phyloP scores from a whole-genome alignment of 164 flowering plant species.

The Umbellularia californica region DNA sequence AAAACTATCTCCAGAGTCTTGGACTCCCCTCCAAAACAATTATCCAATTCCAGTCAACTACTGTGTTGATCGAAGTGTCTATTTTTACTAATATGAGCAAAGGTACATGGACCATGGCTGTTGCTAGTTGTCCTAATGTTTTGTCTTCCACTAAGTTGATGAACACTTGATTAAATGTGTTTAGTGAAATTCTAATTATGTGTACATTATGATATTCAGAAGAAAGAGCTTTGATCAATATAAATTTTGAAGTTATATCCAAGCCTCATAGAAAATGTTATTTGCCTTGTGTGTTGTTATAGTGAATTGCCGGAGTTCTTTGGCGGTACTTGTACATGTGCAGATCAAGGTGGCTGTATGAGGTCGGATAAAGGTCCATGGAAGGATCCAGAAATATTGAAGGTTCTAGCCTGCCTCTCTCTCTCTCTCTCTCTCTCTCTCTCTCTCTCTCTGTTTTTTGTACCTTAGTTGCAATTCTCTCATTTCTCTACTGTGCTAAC shows the following conservation, averaged over 20 bases:
- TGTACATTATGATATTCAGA: not conserved
- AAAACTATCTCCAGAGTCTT: too few relatives aligned
- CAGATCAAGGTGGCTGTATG: slow-evolving; percentile 39
- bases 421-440: not conserved
- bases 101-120: not conserved
- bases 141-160: not conserved
- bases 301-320: slow-evolving; percentile 67
- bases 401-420: slow-evolving; percentile 19
- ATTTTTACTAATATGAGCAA: not conserved
- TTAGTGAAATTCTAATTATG: not conserved
- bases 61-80: not conserved
- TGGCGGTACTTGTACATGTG: slow-evolving; percentile 43
- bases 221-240: not conserved
- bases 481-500: not conserved
- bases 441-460: not conserved
- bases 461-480: not conserved
- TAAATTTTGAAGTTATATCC: not conserved
- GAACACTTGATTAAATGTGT: not conserved
- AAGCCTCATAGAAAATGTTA: not conserved
- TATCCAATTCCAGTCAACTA: too few relatives aligned
- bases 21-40: too few relatives aligned
- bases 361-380: slow-evolving; percentile 46
- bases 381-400: slow-evolving; percentile 36
- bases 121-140: not conserved
- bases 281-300: slow-evolving; percentile 10